Conservation (phyloP, 371 early-diverging fungal species). For the Chytridium lagenaria region DNA sequence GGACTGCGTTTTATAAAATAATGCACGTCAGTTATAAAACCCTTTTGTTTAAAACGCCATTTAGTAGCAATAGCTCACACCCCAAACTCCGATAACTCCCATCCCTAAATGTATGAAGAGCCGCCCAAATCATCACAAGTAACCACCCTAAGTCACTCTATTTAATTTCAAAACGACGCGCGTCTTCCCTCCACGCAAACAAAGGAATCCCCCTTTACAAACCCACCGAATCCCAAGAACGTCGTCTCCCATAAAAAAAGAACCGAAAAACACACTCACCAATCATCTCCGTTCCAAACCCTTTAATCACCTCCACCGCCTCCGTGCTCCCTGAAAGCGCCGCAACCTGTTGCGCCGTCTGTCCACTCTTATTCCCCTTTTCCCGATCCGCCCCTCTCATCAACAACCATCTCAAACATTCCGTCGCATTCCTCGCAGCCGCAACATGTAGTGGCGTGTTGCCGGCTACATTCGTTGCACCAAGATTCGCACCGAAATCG, state of each 20-base stretch:
- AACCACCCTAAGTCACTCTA: no score
- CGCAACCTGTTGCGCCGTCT: constrained; percentile 55
- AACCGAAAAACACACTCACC: not conserved
- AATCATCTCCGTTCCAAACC: constrained; percentile 48
- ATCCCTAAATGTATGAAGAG: no score
- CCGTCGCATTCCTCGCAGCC: constrained; percentile 52
- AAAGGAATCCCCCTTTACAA: no score
- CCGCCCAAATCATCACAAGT: no score
- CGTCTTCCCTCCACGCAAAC: no score
- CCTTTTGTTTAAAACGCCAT: no score
- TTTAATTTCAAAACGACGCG: no score
- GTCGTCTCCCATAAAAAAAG: not conserved
- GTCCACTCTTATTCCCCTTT: constrained; percentile 49
- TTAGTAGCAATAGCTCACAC: no score
- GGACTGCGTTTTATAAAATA: constrained; percentile 5
- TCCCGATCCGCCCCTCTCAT: constrained; percentile 54
- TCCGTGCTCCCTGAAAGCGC: constrained; percentile 48
- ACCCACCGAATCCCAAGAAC: no score
- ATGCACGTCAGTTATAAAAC: no score
- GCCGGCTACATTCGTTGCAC: constrained; percentile 54
- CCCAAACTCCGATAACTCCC: no score
- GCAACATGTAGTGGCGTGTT: constrained; percentile 63
- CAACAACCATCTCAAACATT: constrained; percentile 53
- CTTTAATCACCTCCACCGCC: constrained; percentile 50
- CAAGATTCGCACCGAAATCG: constrained; percentile 53